Evolutionary conservation across 2,329 filamentous ascomycete species (phyloP).

Genomic region (Xylaria polymorpha): DNA sequence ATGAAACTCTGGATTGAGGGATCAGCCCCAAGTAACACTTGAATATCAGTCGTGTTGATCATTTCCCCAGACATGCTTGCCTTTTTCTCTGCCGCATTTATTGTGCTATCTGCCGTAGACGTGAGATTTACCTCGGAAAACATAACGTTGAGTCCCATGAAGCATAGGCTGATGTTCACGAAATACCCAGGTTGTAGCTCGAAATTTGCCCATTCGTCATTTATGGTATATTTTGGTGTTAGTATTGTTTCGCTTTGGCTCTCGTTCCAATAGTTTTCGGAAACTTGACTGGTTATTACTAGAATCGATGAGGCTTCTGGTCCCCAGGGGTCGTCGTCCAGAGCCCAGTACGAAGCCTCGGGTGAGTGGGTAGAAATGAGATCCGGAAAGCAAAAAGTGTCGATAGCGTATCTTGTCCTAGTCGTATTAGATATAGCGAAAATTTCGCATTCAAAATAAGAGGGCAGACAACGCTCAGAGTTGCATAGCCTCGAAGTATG

Average conservation of each 20-base stretch:
- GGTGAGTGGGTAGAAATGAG: background rate
- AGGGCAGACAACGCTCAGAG: background rate
- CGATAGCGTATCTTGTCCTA: background rate
- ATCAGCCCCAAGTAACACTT: constrained; percentile 1
- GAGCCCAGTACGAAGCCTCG: background rate
- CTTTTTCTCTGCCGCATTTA: background rate
- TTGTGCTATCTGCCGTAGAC: background rate
- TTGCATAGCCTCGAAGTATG: background rate
- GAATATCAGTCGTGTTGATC: constrained; percentile 9
- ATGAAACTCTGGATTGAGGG: constrained; percentile 8
- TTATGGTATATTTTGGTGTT: background rate
- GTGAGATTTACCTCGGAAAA: constrained; percentile 11
- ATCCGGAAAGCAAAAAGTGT: constrained; percentile 6
- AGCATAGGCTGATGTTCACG: constrained; percentile 9
- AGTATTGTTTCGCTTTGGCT: background rate
- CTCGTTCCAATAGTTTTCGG: background rate
- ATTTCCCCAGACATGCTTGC: background rate
- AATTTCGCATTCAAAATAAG: background rate
- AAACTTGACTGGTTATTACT: background rate
- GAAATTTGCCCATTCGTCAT: constrained; percentile 2
- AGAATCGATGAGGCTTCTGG: constrained; percentile 7
- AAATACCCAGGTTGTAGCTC: constrained; percentile 1
- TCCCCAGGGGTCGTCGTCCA: constrained; percentile 8
- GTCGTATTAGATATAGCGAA: background rate
- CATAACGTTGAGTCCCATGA: constrained; percentile 13